Evolutionary conservation across 768 basidiomycete genomes (phyloP).

Genomic region (Kwoniella sp.): DNA sequence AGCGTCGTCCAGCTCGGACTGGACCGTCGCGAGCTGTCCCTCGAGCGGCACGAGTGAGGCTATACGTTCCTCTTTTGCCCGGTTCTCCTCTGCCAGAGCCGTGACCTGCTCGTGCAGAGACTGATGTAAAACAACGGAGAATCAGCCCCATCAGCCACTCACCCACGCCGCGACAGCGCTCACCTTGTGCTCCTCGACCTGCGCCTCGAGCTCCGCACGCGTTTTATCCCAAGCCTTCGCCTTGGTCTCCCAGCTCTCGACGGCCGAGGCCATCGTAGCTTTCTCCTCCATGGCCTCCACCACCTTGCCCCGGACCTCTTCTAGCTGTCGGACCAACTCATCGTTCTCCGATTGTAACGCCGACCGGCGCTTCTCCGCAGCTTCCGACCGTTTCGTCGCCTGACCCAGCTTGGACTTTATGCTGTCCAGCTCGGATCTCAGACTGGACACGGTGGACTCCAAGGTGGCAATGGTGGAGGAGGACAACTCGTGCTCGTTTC

Average conservation of each 20-base stretch:
- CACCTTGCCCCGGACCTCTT: conserved; percentile 47
- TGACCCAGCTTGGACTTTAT: conserved; percentile 14
- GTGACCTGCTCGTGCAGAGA: conserved; percentile 15
- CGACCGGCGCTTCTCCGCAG: conserved; percentile 32
- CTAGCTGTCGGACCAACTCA: conserved; percentile 42
- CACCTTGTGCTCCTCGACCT: conserved; percentile 22
- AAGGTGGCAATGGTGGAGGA: conserved; percentile 1
- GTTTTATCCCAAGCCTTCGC: conserved; percentile 21
- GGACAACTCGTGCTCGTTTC: conserved; percentile 2
- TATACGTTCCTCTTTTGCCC: conserved; percentile 4
- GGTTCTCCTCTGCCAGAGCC: conserved; percentile 19
- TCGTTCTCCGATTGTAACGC: conserved; percentile 45
- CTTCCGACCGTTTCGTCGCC: conserved; percentile 35
- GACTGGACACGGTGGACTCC: conserved; percentile 2
- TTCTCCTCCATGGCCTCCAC: conserved; percentile 45
- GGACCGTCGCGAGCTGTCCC: not conserved
- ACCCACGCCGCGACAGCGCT: not conserved
- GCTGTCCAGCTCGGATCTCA: not conserved
- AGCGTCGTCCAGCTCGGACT: not conserved
- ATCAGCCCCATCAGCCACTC: not conserved
- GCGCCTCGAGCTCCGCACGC: conserved; percentile 15
- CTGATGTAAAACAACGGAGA: not conserved
- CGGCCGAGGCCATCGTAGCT: conserved; percentile 26
- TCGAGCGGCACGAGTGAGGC: conserved; percentile 1
- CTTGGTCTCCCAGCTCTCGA: conserved; percentile 32